phyloP scores from a whole-genome alignment of 805 yeast species.

The Saturnispora zaruensis region DNA sequence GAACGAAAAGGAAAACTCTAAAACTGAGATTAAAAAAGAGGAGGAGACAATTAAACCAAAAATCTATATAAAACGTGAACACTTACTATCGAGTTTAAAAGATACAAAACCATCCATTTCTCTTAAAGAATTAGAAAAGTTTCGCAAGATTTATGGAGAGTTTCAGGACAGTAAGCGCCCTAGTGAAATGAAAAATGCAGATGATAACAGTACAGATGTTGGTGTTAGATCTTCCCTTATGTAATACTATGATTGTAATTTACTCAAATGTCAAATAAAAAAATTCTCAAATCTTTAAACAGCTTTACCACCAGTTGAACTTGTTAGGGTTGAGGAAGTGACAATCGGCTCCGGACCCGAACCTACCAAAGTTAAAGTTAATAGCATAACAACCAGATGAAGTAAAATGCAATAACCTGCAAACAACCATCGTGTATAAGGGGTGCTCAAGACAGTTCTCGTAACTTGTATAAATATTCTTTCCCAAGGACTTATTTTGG shows the following conservation, averaged over 20 bases:
- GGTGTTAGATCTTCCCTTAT: constrained; percentile 82
- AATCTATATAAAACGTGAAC: constrained; percentile 42
- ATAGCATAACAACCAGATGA: constrained; percentile 63
- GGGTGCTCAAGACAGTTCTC: constrained; percentile 64
- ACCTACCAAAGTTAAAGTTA: constrained; percentile 46
- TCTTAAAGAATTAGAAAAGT: constrained; percentile 52
- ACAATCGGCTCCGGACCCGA: constrained; percentile 11
- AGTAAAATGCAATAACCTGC: constrained; percentile 65
- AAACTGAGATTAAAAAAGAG: constrained; percentile 39
- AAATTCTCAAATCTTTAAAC: neutral
- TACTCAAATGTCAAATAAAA: neutral
- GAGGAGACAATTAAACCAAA: constrained; percentile 18
- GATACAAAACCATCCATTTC: constrained; percentile 93
- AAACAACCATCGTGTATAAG: constrained; percentile 63
- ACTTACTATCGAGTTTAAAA: constrained; percentile 51
- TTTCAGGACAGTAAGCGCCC: constrained; percentile 60
- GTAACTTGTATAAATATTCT: constrained; percentile 67
- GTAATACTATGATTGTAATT: constrained; percentile 28
- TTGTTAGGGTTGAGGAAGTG: constrained; percentile 13
- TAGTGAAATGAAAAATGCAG: constrained; percentile 84
- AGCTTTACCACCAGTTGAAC: constrained; percentile 25
- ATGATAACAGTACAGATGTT: constrained; percentile 57
- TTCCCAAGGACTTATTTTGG: constrained; percentile 69
- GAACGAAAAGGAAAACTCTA: constrained; percentile 20
- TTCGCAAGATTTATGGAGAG: constrained; percentile 55